These are phyloP conservation scores for Pestalotiopsis sp. DNA, from an alignment of 2,329 filamentous ascomycete species.

Conservation along the genomic window DNA sequence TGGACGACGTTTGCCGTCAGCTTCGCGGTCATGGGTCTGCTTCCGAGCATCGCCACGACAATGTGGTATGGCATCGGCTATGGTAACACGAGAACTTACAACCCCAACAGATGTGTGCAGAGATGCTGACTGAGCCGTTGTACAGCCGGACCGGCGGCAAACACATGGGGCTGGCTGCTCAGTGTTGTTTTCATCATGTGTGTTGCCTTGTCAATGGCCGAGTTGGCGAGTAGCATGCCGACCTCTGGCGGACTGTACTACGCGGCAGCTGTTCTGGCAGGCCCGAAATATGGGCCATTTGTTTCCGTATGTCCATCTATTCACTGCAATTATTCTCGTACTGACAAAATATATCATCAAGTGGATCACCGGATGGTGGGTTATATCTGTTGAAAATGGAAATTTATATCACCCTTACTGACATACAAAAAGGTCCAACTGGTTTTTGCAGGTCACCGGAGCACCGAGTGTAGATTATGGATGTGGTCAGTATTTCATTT, in stretches of 20 bases:
- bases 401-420: background rate
- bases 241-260: slow-evolving; percentile 76
- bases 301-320: slow-evolving; percentile 21
- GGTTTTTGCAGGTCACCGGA: slow-evolving; percentile 35
- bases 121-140: background rate
- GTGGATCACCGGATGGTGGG: slow-evolving; percentile 34
- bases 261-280: slow-evolving; percentile 69
- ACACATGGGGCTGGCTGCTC: slow-evolving; percentile 78
- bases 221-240: slow-evolving; percentile 74
- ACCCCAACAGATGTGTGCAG: background rate
- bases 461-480: slow-evolving; percentile 35
- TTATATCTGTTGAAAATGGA: slow-evolving; percentile 10
- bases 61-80: slow-evolving; percentile 68
- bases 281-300: slow-evolving; percentile 34
- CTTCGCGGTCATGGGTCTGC: slow-evolving; percentile 71
- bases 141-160: slow-evolving; percentile 46
- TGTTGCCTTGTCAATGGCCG: slow-evolving; percentile 68
- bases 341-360: background rate
- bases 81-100: slow-evolving; percentile 19
- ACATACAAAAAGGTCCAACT: slow-evolving; percentile 20
- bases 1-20: slow-evolving; percentile 77
- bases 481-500: slow-evolving; percentile 26
- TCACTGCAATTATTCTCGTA: background rate
- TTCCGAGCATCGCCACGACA: slow-evolving; percentile 73
- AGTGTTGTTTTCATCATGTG: slow-evolving; percentile 74